Evolutionary conservation across 305 asterid genomes (phyloP).

Genomic region (Stenogyne calaminthoides): DNA sequence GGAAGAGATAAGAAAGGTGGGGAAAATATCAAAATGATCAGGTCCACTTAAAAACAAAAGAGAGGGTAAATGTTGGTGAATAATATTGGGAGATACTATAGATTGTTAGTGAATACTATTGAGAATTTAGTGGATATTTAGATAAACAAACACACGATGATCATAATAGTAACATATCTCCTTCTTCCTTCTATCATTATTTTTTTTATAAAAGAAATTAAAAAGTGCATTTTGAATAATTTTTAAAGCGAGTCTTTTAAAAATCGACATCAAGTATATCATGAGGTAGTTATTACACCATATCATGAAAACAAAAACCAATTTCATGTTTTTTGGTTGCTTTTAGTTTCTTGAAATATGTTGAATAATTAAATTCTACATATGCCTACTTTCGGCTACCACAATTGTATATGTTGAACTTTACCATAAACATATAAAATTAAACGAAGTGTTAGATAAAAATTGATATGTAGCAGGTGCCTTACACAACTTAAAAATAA

Average conservation of each 20-base stretch:
- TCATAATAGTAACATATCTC: not conserved
- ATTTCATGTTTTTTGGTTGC: not conserved
- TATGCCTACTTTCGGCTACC: not conserved
- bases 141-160: not conserved
- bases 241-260: not conserved
- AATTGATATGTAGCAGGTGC: too few species aligned
- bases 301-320: not conserved
- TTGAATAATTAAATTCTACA: not conserved
- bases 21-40: not conserved
- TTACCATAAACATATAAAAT: not conserved
- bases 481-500: too few species aligned
- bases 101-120: too few species aligned
- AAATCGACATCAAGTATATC: not conserved
- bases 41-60: not conserved
- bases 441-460: not conserved
- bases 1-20: not conserved
- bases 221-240: not conserved
- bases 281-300: not conserved
- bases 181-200: too few species aligned
- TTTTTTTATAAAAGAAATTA: too few species aligned
- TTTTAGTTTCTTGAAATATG: not conserved
- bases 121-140: not conserved
- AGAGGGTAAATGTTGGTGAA: not conserved
- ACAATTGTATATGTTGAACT: not conserved
- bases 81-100: too few species aligned